phyloP scores from a whole-genome alignment of 352 stramenopile genomes.

The Phytophthora brassicae region DNA sequence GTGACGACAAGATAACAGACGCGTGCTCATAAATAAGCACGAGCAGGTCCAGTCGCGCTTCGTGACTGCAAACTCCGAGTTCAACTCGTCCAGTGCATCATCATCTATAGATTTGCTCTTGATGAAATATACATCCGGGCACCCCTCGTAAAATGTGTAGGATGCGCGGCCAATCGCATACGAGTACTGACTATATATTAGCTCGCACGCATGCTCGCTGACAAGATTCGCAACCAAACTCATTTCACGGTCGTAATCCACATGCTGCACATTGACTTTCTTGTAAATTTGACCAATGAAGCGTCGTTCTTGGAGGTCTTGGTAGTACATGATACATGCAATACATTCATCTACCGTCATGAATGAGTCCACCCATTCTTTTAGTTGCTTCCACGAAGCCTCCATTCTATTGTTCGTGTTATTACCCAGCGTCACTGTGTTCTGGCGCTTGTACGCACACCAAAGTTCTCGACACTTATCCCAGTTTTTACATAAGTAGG shows the following conservation, averaged over 20 bases:
- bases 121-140: neutral
- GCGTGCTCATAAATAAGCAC: neutral
- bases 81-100: neutral
- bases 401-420: neutral
- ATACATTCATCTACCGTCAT: neutral
- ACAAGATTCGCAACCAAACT: neutral
- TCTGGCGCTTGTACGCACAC: neutral
- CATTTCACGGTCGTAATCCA: neutral
- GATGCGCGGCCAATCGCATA: neutral
- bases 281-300: neutral
- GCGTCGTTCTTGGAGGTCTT: neutral
- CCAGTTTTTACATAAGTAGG: neutral
- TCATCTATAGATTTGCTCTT: neutral
- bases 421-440: neutral
- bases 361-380: neutral
- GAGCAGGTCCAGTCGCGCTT: neutral
- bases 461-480: neutral
- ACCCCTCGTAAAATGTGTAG: neutral
- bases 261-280: neutral
- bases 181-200: neutral
- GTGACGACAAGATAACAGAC: neutral
- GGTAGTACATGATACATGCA: neutral
- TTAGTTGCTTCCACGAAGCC: neutral
- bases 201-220: neutral
- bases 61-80: neutral